Evolutionary conservation across 257 asterid species (phyloP), one percentile per base, ranked within the genome.

Genomic region (Salvia hispanica): DNA sequence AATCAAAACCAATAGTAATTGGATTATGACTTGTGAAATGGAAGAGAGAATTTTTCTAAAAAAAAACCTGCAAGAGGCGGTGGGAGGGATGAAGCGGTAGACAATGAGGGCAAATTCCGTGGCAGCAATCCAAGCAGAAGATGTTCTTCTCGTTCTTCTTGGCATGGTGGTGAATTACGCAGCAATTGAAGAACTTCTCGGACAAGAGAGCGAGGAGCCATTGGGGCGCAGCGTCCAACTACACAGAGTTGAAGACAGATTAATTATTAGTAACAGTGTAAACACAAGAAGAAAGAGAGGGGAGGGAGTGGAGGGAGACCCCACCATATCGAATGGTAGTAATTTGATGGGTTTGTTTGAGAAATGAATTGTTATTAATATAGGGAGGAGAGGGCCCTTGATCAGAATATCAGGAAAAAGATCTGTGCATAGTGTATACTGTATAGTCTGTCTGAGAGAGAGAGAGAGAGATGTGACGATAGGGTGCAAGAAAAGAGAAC

Each of bases 81-180:
- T 92, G 98, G 60, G 89, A 82, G 63, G 66, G 70, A 33, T 90
- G 98, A 54, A 45, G 39, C 9, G 51, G 0, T 6, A 82, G 61
- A 72, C 98, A 90, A 45, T 81, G 86, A 42, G 86, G 88, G 79
- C 97, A 92, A 58, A 90, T 72, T 3, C 88, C 84, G 12, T 77
- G 83, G 50, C 85, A 82, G 60, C 98, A 90, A 73, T 86, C 91
- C 83, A 90, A 70, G 36, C 98, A 92, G 56, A 85, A 88, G 9
- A 79, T 58, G 10, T 88, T 92, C 67, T 86, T 90, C 5, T 90
- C 98, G 13, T 90, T 92, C 71, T 85, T 92, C 82, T 72, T 83
- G 0, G 67, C 77, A 31, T 77, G 83, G 42, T 84, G 84, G 16
- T 92, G 97, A 80, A 80, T 74, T 74, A 81, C 50, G 77, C 98